Conservation (phyloP, 2,329 filamentous ascomycete genomes). For the Xylaria sp. region DNA sequence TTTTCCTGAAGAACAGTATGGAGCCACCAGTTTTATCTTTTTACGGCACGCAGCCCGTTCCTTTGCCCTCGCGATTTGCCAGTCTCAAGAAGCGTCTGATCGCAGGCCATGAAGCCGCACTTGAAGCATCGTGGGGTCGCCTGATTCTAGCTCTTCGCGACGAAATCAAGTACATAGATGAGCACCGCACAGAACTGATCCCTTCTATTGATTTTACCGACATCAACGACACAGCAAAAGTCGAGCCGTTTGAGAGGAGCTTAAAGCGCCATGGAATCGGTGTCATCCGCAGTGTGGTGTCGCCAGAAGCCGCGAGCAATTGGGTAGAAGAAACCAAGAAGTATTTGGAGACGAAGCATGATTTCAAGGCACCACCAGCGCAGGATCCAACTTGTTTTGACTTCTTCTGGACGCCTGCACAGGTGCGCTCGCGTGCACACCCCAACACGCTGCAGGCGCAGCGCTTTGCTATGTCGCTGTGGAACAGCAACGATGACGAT, state of each 20-base stretch:
- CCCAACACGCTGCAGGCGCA: slow-evolving; percentile 68
- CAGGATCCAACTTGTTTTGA: slow-evolving; percentile 74
- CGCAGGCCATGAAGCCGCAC: slow-evolving; percentile 58
- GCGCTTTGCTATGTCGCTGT: slow-evolving; percentile 69
- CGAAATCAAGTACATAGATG: slow-evolving; percentile 59
- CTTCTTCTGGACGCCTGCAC: slow-evolving; percentile 75
- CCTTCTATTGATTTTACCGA: slow-evolving; percentile 61
- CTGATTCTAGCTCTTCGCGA: slow-evolving; percentile 57
- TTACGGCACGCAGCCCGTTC: slow-evolving; percentile 62
- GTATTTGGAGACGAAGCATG: slow-evolving; percentile 59
- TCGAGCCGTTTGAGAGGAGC: slow-evolving; percentile 60
- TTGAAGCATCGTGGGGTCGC: slow-evolving; percentile 61
- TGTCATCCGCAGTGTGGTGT: slow-evolving; percentile 68
- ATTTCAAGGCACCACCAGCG: slow-evolving; percentile 60
- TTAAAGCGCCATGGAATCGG: slow-evolving; percentile 68
- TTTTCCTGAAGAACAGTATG: slow-evolving; percentile 46
- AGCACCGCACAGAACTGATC: slow-evolving; percentile 57
- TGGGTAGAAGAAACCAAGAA: slow-evolving; percentile 63
- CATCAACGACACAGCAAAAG: slow-evolving; percentile 53
- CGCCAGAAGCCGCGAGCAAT: slow-evolving; percentile 58
- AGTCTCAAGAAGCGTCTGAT: slow-evolving; percentile 61
- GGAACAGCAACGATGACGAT: slow-evolving; percentile 62
- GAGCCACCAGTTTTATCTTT: slow-evolving; percentile 61
- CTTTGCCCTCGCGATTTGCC: slow-evolving; percentile 63
- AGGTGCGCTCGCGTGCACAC: slow-evolving; percentile 71